Percentiles rank a stretch among this genome's conserved stretches.
These are phyloP conservation scores for Aspergillus pseudoterreus DNA, from an alignment of 2,329 filamentous ascomycete genomes.

Conservation along the genomic window DNA sequence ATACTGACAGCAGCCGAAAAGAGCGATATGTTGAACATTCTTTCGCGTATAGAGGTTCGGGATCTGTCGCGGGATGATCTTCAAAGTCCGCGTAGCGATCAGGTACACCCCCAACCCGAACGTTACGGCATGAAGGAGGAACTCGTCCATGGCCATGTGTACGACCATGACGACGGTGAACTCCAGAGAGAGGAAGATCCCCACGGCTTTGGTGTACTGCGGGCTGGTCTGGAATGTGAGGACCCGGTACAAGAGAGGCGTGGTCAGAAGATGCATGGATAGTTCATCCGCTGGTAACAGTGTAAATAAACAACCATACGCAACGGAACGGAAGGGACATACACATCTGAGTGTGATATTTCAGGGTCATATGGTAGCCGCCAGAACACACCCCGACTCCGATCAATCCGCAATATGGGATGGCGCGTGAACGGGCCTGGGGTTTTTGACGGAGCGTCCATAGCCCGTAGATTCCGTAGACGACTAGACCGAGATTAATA, in stretches of 20 bases:
- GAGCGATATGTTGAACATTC: slow-evolving; percentile 16
- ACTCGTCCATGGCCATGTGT: slow-evolving; percentile 44
- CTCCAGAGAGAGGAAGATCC: slow-evolving; percentile 14
- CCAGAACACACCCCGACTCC: slow-evolving; percentile 27
- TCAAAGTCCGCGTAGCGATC: slow-evolving; percentile 29
- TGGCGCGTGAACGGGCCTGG: slow-evolving; percentile 23
- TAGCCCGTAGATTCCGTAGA: slow-evolving; percentile 41
- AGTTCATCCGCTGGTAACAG: slow-evolving; percentile 35
- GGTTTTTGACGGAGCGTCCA: slow-evolving; percentile 17
- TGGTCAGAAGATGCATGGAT: slow-evolving; percentile 43
- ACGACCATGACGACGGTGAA: slow-evolving; percentile 38
- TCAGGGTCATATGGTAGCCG: slow-evolving; percentile 29
- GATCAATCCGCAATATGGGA: slow-evolving; percentile 40
- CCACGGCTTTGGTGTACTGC: slow-evolving; percentile 20
- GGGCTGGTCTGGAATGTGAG: slow-evolving; percentile 31
- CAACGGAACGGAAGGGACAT: slow-evolving; percentile 3
- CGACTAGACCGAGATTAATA: slow-evolving; percentile 21
- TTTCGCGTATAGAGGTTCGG: slow-evolving; percentile 21
- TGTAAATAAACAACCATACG: neutral
- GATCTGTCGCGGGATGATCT: slow-evolving; percentile 32
- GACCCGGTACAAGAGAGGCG: slow-evolving; percentile 41
- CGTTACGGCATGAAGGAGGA: slow-evolving; percentile 36
- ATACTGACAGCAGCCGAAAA: slow-evolving; percentile 23
- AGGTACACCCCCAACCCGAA: slow-evolving; percentile 36
- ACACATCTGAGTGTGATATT: slow-evolving; percentile 34